phyloP scores from a whole-genome alignment of 768 basidiomycete species.

The Pleurotus giganteus region DNA sequence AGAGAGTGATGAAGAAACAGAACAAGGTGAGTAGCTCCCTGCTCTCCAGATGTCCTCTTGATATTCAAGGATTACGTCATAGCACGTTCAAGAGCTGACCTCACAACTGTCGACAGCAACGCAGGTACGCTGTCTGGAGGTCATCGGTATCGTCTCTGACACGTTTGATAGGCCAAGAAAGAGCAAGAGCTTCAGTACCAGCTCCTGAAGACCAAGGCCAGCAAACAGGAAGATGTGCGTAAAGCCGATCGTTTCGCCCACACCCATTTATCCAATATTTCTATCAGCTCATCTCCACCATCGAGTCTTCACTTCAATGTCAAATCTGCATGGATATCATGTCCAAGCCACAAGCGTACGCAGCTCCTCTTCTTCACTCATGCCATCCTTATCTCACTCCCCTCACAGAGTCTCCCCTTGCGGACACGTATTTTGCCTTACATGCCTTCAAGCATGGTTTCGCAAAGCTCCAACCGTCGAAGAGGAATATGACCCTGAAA shows the following conservation, averaged over 20 bases:
- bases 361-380: constrained; percentile 12
- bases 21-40: constrained; percentile 41
- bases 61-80: constrained; percentile 7
- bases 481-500: constrained; percentile 36
- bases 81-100: constrained; percentile 56
- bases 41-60: background rate
- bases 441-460: constrained; percentile 79
- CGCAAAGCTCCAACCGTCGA: constrained; percentile 53
- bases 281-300: constrained; percentile 46
- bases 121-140: constrained; percentile 28
- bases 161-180: constrained; percentile 34
- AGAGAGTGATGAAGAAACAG: constrained; percentile 53
- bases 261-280: background rate
- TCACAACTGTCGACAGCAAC: constrained; percentile 35
- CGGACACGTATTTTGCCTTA: constrained; percentile 74
- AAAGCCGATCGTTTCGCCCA: background rate
- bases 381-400: constrained; percentile 4
- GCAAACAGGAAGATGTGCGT: constrained; percentile 58
- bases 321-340: constrained; percentile 78
- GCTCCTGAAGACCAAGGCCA: constrained; percentile 43
- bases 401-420: constrained; percentile 62
- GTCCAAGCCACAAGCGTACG: constrained; percentile 64
- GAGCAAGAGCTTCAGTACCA: constrained; percentile 44
- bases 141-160: background rate
- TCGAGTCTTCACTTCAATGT: constrained; percentile 64